Evolutionary conservation across 352 stramenopile genomes (phyloP).

Genomic region (Peronosclerospora sorghi): DNA sequence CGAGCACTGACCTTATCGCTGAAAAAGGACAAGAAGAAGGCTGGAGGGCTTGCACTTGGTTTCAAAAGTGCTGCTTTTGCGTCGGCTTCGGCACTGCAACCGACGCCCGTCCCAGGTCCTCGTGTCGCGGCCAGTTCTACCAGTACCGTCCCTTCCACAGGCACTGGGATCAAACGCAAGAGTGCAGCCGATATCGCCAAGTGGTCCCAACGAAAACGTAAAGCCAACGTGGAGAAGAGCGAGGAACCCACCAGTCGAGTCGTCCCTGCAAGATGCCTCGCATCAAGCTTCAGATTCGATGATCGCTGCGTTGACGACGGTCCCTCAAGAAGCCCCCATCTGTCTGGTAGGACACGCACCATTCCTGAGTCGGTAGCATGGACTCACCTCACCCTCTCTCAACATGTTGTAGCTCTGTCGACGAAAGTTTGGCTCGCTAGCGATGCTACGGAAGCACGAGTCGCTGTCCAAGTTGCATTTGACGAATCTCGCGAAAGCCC

Average conservation of each 20-base stretch:
- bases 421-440: too few relatives aligned
- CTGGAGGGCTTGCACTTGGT: slow-evolving; percentile 60
- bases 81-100: slow-evolving; percentile 5
- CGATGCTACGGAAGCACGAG: slow-evolving; percentile 71
- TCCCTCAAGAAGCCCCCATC: too few relatives aligned
- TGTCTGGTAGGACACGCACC: too few relatives aligned
- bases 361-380: background rate
- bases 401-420: too few relatives aligned
- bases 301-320: too few relatives aligned
- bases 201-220: slow-evolving; percentile 52
- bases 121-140: background rate
- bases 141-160: slow-evolving; percentile 6
- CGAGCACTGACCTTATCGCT: slow-evolving; percentile 24
- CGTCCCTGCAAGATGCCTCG: background rate
- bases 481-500: too few relatives aligned
- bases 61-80: slow-evolving; percentile 31
- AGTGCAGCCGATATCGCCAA: slow-evolving; percentile 73
- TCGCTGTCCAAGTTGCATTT: slow-evolving; percentile 58
- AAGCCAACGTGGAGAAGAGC: slow-evolving; percentile 7
- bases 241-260: background rate
- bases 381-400: background rate
- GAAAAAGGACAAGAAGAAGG: too few relatives aligned
- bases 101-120: background rate
- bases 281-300: too few relatives aligned
- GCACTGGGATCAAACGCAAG: slow-evolving; percentile 51